Percentiles rank a stretch among this genome's conserved stretches.
These are phyloP conservation scores for Cyclotella choctawhatcheeana DNA, from an alignment of 108 stramenopile species.

Conservation along the genomic window DNA sequence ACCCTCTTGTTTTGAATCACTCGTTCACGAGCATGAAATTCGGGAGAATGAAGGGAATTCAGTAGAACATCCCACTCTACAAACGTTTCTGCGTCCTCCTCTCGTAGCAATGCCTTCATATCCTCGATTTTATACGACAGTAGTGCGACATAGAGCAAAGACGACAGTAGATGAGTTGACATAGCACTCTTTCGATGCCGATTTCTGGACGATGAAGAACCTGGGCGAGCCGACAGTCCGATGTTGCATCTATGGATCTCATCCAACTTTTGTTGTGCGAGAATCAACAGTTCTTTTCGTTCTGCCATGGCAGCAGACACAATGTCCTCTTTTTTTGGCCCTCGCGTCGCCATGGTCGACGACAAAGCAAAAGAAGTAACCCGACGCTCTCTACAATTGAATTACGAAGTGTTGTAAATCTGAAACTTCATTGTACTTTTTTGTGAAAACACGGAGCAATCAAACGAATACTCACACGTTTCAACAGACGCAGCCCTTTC, in stretches of 20 bases:
- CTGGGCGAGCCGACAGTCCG: slow-evolving; percentile 9
- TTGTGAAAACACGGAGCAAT: too few species aligned
- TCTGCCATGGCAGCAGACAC: slow-evolving; percentile 16
- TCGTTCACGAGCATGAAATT: slow-evolving; percentile 47
- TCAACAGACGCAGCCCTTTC: too few species aligned
- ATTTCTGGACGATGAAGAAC: slow-evolving; percentile 6
- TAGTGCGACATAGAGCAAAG: slow-evolving; percentile 39
- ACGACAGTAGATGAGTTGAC: slow-evolving; percentile 30
- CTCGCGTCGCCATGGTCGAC: background rate
- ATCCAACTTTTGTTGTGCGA: slow-evolving; percentile 52
- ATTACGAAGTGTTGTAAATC: too few species aligned
- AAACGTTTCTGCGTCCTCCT: slow-evolving; percentile 26
- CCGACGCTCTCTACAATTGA: too few species aligned
- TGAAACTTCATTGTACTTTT: too few species aligned
- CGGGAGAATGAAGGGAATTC: slow-evolving; percentile 38
- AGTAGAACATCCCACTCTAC: slow-evolving; percentile 42
- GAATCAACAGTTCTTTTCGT: slow-evolving; percentile 41
- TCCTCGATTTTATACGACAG: slow-evolving; percentile 47
- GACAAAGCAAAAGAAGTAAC: too few species aligned
- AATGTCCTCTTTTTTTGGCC: slow-evolving; percentile 4
- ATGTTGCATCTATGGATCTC: slow-evolving; percentile 39
- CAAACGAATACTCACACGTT: too few species aligned
- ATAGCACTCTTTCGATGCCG: slow-evolving; percentile 14
- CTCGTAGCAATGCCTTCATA: slow-evolving; percentile 50
- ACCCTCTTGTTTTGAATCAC: slow-evolving; percentile 40